Conservation (phyloP, 2,329 filamentous ascomycete species). For the Claviceps pazoutovae region DNA sequence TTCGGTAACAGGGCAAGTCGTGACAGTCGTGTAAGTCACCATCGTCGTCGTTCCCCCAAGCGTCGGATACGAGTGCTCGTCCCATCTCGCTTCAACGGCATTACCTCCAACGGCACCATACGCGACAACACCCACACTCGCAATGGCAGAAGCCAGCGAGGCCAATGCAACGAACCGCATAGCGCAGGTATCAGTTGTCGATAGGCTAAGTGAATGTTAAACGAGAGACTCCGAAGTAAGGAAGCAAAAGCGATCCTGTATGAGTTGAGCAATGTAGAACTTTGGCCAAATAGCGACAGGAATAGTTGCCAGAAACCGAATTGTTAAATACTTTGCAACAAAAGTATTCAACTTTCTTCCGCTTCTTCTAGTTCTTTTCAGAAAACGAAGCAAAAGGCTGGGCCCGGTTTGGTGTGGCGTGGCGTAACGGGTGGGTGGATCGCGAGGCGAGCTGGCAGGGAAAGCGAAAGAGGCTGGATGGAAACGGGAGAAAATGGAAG, state of each 20-base stretch:
- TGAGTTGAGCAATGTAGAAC: too few relatives aligned
- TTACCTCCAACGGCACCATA: neutral
- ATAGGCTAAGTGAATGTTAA: too few relatives aligned
- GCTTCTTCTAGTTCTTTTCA: neutral
- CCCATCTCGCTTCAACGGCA: slow-evolving; percentile 2
- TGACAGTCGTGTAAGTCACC: slow-evolving; percentile 27
- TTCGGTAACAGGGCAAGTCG: slow-evolving; percentile 31
- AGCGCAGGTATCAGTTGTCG: neutral
- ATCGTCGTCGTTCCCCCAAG: slow-evolving; percentile 9
- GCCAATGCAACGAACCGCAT: slow-evolving; percentile 5
- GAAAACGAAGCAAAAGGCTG: neutral
- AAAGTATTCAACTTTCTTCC: too few relatives aligned
- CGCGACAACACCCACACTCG: neutral
- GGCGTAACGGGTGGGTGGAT: neutral
- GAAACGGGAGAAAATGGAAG: neutral
- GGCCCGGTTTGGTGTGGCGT: neutral
- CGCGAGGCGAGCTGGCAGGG: too few relatives aligned
- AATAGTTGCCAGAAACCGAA: too few relatives aligned
- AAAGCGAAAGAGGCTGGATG: neutral
- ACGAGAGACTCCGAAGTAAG: neutral
- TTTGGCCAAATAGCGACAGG: too few relatives aligned
- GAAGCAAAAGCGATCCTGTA: neutral
- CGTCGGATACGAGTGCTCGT: neutral
- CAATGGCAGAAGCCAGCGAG: slow-evolving; percentile 5
- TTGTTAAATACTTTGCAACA: too few relatives aligned